Base-by-base conservation (phyloP, 1,139 yeast genomes). In the Candida dubliniensis region DNA sequence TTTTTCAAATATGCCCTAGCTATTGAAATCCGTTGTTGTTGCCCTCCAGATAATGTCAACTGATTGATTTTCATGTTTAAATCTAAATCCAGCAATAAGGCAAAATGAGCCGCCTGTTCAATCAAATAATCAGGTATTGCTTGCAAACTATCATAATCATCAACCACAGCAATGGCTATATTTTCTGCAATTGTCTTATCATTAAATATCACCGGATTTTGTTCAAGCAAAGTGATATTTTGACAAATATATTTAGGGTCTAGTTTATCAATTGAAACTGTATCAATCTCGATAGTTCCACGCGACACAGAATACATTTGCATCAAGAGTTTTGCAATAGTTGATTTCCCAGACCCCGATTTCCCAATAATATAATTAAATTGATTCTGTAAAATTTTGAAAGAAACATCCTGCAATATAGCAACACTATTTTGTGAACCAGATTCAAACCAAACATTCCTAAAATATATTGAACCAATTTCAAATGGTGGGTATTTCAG, bases 341-440 rank as follows among this genome's bases (percentile, higher is more conserved):
- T 87, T 0, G 97, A 89, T 60, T 93, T 93, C 0, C 99, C 99
- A 0, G 93, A 82, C 0, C 99, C 99, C 0, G 97, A 89, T 48
- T 76, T 74, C 0, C 99, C 99, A 40, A 93, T 77, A 1, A 93
- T 62, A 55, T 79, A 91, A 2, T 83, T 81, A 14, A 79, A 59
- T 33, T 67, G 55, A 1, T 78, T 75, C 0, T 77, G 61, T 5
- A 69, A 63, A 29, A 91, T 66, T 1, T 56, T 52, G 34, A 87
- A 49, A 14, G 64, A 57, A 1, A 85, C 66, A 38, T 74, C 52
- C 0, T 73, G 60, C 14, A 91, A 60, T 0, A 79, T 79, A 0
- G 56, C 56, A 4, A 71, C 69, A 0, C 71, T 68, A 50, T 91
- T 73, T 1, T 79, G 61, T 1, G 86, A 81, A 57, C 90, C 5